Evolutionary conservation across 352 stramenopile genomes (phyloP), one percentile per base, ranked within the genome.

Genomic region (Pythium chondricola): DNA sequence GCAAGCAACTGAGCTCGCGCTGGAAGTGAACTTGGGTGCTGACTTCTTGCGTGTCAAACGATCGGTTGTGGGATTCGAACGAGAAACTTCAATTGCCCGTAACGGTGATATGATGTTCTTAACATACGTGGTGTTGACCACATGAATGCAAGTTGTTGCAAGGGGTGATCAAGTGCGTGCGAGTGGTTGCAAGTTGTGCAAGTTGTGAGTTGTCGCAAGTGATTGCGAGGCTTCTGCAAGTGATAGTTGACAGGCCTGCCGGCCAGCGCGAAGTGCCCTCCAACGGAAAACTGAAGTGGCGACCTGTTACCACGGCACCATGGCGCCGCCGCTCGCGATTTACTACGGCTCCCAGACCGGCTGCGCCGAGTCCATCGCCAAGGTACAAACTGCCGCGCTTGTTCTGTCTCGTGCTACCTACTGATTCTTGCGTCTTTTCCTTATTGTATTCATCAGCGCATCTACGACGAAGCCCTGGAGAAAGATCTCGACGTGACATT

Each of bases 281-380:
- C n/a, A n/a, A n/a, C n/a, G n/a, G n/a, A n/a, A n/a, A n/a, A n/a
- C n/a, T n/a, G n/a, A n/a, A n/a, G n/a, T n/a, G 32, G 9, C 30
- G 30, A 30, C 16, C 24, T 5, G 6, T 25, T 24, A n/a, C n/a
- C n/a, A n/a, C n/a, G n/a, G n/a, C n/a, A 48, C 43, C 21, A 55
- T 52, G 47, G 20, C 61, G 40, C 53, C 30, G 38, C 49, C 67
- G 44, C 61, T 85, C 42, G 60, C 59, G 37, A 66, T 94, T 38
- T 81, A 89, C 58, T 95, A 87, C 63, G 85, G 80, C 27, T 95
- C 82, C 32, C 80, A 96, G 67, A 96, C 85, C n/a, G 85, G 85
- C 13, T 89, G 82, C 47, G 77, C 82, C 35, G 70, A 93, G 64
- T 88, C 71, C 40, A 95, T 96, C 52, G 82, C 82, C 17, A 71